Conservation (phyloP, 495 filamentous ascomycete genomes). For the Neurospora cerealis region DNA sequence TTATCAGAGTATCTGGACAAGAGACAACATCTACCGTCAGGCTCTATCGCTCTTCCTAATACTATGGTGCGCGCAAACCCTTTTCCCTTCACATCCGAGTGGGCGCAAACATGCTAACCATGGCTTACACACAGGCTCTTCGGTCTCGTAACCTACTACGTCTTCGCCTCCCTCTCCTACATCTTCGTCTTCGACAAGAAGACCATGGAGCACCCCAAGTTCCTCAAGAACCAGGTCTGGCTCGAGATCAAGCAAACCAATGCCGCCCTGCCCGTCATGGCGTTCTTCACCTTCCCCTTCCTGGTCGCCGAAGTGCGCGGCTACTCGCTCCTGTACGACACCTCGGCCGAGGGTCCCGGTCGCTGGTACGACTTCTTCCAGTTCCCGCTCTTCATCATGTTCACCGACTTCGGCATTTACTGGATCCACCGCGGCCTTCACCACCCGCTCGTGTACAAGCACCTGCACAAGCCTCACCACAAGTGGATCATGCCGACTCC, state of each 20-base stretch:
- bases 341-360: constrained; percentile 59
- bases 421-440: constrained; percentile 89
- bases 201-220: constrained; percentile 85
- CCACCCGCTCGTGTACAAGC: constrained; percentile 74
- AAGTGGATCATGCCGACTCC: constrained; percentile 99
- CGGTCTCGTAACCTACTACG: constrained; percentile 73
- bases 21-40: constrained; percentile 78
- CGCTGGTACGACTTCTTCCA: constrained; percentile 72
- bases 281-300: constrained; percentile 70
- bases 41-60: constrained; percentile 67
- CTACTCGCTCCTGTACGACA: constrained; percentile 80
- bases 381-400: constrained; percentile 84
- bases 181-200: constrained; percentile 88
- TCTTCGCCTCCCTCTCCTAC: constrained; percentile 77
- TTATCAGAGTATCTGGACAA: constrained; percentile 67
- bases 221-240: constrained; percentile 84
- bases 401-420: constrained; percentile 93
- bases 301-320: constrained; percentile 80
- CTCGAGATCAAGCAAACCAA: constrained; percentile 79
- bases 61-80: constrained; percentile 58
- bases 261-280: constrained; percentile 68
- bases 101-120: neutral
- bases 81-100: neutral
- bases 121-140: constrained; percentile 53
- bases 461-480: constrained; percentile 93